Conservation (phyloP, 1,139 yeast genomes). For the Geotrichum siamense region DNA sequence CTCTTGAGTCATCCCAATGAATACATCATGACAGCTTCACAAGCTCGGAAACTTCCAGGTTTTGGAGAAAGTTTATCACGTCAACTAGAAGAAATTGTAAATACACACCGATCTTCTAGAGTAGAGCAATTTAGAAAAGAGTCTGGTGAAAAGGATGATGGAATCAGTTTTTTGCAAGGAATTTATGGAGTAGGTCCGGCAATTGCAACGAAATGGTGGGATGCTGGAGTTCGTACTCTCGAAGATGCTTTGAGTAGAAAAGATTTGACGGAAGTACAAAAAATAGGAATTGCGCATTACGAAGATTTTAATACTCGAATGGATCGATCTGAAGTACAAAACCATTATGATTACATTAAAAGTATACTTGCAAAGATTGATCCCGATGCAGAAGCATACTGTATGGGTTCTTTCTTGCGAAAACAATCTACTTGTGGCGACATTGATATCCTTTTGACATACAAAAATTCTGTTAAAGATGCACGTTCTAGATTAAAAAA, state of each 20-base stretch:
- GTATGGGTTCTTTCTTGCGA: slow-evolving; percentile 54
- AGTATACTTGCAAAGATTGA: slow-evolving; percentile 36
- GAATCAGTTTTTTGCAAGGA: slow-evolving; percentile 37
- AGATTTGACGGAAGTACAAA: slow-evolving; percentile 38
- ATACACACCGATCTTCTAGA: slow-evolving; percentile 39
- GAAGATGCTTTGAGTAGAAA: slow-evolving; percentile 37
- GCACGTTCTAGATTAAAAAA: slow-evolving; percentile 31
- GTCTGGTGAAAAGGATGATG: slow-evolving; percentile 28
- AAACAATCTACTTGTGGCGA: slow-evolving; percentile 49
- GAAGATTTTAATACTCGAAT: slow-evolving; percentile 47
- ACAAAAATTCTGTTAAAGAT: slow-evolving; percentile 23
- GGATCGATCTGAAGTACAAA: slow-evolving; percentile 42
- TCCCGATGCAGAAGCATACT: slow-evolving; percentile 34
- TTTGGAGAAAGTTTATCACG: slow-evolving; percentile 43
- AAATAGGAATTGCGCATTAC: slow-evolving; percentile 44
- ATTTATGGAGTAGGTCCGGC: slow-evolving; percentile 50
- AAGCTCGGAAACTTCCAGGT: slow-evolving; percentile 41
- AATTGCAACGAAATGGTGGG: slow-evolving; percentile 42
- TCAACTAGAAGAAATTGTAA: slow-evolving; percentile 44
- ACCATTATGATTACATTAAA: slow-evolving; percentile 39
- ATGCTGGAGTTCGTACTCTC: slow-evolving; percentile 38
- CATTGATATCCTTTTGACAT: slow-evolving; percentile 50
- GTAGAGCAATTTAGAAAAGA: slow-evolving; percentile 30
- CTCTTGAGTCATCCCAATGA: slow-evolving; percentile 28
- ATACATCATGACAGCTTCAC: slow-evolving; percentile 36